Conservation (phyloP, 2,329 filamentous ascomycete species). For the Cercospora brassicicola region DNA sequence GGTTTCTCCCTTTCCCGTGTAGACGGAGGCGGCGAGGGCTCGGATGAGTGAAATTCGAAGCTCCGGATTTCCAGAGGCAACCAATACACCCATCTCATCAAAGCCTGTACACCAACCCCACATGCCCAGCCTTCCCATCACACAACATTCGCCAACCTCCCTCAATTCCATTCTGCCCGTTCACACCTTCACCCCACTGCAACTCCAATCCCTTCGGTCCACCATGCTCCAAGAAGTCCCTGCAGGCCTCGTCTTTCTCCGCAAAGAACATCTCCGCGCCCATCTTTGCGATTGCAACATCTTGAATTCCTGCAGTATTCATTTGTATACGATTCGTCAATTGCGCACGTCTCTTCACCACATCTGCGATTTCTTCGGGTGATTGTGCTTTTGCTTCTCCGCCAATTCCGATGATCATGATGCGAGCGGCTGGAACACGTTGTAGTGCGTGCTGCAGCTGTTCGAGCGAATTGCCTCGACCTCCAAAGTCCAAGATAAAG, state of each 20-base stretch:
- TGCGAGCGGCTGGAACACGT: not conserved
- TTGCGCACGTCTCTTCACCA: not conserved
- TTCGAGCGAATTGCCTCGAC: slow-evolving; percentile 10
- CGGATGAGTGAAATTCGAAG: no score
- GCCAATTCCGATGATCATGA: slow-evolving; percentile 21
- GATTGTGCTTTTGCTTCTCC: slow-evolving; percentile 12
- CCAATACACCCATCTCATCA: not conserved
- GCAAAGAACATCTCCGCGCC: slow-evolving; percentile 20
- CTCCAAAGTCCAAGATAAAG: slow-evolving; percentile 25
- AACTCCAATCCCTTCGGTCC: not conserved
- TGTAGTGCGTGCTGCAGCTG: slow-evolving; percentile 8
- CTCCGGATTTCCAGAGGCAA: no score
- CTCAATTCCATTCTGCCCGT: slow-evolving; percentile 17
- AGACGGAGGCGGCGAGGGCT: no score
- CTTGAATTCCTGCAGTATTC: slow-evolving; percentile 24
- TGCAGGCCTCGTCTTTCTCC: slow-evolving; percentile 11
- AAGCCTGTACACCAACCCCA: not conserved
- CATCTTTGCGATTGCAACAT: slow-evolving; percentile 7
- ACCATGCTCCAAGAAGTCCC: slow-evolving; percentile 12
- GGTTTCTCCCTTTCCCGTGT: no score
- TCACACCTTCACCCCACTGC: slow-evolving; percentile 12
- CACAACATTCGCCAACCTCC: slow-evolving; percentile 19
- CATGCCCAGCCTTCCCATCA: slow-evolving; percentile 1
- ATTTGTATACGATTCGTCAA: slow-evolving; percentile 23
- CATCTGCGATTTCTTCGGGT: not conserved